Percentiles rank a stretch among this genome's conserved stretches.
Evolutionary conservation across 2,329 filamentous ascomycete species (phyloP).

Genomic region (Pseudogymnoascus sp.): DNA sequence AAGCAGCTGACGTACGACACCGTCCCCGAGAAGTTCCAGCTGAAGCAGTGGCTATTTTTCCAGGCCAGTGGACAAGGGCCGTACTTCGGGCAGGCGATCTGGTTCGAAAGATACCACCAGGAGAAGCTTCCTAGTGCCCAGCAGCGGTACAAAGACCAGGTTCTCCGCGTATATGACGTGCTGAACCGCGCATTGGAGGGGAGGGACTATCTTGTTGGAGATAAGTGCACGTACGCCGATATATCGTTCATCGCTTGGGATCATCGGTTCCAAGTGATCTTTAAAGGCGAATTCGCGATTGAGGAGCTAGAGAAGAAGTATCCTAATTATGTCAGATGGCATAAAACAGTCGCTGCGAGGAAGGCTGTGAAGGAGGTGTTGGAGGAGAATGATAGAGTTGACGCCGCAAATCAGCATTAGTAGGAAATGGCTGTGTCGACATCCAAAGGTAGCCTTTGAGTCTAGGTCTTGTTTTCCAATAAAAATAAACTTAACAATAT

Average conservation of each 20-base stretch:
- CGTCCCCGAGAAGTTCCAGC: constrained; percentile 25
- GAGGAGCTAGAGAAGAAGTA: constrained; percentile 14
- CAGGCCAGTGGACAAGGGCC: constrained; percentile 32
- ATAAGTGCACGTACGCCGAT: constrained; percentile 34
- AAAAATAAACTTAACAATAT: neutral
- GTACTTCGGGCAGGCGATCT: constrained; percentile 32
- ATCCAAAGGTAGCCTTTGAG: neutral
- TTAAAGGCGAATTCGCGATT: neutral
- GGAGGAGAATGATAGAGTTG: constrained; percentile 10
- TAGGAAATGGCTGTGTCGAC: neutral
- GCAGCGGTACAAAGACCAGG: constrained; percentile 37
- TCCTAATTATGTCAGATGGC: constrained; percentile 11
- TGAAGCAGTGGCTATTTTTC: constrained; percentile 34
- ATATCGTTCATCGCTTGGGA: constrained; percentile 31
- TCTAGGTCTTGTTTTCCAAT: neutral
- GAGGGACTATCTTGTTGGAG: constrained; percentile 30
- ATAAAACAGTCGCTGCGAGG: constrained; percentile 11
- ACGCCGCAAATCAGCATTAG: constrained; percentile 3
- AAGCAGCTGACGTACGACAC: constrained; percentile 29
- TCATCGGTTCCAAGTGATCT: neutral
- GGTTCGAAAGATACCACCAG: constrained; percentile 26
- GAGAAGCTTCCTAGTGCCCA: constrained; percentile 37
- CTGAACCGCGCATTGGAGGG: constrained; percentile 33
- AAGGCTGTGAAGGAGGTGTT: constrained; percentile 17
- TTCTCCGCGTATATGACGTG: constrained; percentile 35